Percentiles rank a stretch among this genome's conserved stretches.
phyloP scores from a whole-genome alignment of 805 yeast genomes.

The Kuraishia hungarica region DNA sequence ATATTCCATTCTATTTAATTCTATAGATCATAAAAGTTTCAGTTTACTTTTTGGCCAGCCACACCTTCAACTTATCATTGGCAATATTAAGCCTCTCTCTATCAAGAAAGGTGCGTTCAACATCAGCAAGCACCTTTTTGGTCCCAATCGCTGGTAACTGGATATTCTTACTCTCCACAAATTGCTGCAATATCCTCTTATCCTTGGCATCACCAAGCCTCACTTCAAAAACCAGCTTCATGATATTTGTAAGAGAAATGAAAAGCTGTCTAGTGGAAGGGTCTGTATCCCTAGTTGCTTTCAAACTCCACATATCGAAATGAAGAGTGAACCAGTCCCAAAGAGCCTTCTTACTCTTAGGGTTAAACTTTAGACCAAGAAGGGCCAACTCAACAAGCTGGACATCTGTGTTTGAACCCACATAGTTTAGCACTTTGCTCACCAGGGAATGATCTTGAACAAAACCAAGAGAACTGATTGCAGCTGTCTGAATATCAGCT shows the following conservation, averaged over 20 bases:
- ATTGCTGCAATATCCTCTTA: constrained; percentile 11
- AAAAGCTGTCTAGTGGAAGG: constrained; percentile 37
- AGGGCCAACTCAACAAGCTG: constrained; percentile 46
- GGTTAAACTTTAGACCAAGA: constrained; percentile 41
- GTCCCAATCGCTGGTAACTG: not conserved
- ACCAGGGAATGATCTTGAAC: constrained; percentile 35
- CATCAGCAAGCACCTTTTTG: constrained; percentile 3
- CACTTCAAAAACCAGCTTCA: constrained; percentile 29
- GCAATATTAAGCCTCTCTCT: constrained; percentile 15
- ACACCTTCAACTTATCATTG: constrained; percentile 10
- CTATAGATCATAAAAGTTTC: too few species aligned
- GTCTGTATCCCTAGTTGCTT: constrained; percentile 35
- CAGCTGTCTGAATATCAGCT: constrained; percentile 43
- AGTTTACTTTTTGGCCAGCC: constrained; percentile 2
- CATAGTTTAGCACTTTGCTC: constrained; percentile 47
- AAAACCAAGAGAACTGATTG: constrained; percentile 48
- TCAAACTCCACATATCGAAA: constrained; percentile 43
- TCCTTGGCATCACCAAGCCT: constrained; percentile 11
- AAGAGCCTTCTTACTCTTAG: constrained; percentile 20
- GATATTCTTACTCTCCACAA: constrained; percentile 7
- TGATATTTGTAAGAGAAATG: constrained; percentile 32
- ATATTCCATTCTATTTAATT: too few species aligned
- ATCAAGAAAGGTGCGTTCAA: constrained; percentile 12
- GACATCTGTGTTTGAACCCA: constrained; percentile 46
- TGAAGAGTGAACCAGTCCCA: constrained; percentile 53